phyloP scores from a whole-genome alignment of 208 protist genomes.

The Acanthamoeba quina region DNA sequence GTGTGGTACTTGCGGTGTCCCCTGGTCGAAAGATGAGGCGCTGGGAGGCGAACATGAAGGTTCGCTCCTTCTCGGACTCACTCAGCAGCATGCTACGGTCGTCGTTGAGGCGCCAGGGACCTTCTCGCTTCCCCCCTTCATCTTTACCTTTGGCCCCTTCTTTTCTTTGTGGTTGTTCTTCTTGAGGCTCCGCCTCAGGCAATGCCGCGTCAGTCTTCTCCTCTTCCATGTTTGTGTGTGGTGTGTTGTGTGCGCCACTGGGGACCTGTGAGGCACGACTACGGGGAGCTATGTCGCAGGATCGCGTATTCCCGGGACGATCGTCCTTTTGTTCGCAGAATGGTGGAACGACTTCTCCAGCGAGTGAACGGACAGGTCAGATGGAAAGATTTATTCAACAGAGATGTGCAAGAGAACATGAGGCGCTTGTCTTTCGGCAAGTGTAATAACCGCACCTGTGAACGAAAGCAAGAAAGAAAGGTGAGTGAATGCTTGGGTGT shows the following conservation, averaged over 20 bases:
- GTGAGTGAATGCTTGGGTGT: not conserved
- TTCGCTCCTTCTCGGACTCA: not conserved
- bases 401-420: no score
- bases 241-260: no score
- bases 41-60: constrained; percentile 4
- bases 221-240: not conserved
- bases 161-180: not conserved
- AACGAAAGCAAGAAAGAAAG: not conserved
- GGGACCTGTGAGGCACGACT: no score
- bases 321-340: no score
- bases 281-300: no score
- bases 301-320: no score
- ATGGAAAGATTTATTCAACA: no score
- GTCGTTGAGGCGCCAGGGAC: not conserved
- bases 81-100: not conserved
- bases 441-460: no score
- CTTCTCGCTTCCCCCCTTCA: not conserved
- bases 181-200: not conserved
- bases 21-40: not conserved
- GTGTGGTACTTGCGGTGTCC: not conserved
- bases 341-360: no score
- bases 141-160: not conserved
- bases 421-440: no score
- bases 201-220: not conserved
- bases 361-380: no score